Base-by-base conservation (phyloP, 108 stramenopile species). In the Fistulifera solaris region DNA sequence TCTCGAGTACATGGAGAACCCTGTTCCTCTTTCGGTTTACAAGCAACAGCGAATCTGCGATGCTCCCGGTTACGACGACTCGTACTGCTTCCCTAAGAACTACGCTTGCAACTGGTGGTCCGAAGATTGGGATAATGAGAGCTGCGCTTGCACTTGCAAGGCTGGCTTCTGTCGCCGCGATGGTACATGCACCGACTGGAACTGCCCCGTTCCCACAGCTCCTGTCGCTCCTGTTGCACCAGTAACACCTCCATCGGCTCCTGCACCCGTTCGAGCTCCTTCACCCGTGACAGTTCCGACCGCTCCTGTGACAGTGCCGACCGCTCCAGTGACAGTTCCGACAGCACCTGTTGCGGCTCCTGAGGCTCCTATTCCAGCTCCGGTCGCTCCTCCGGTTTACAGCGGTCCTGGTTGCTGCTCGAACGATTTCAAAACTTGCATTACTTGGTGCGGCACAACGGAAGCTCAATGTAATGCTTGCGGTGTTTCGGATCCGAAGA, bases 371-470 rank as follows among this genome's bases (percentile, higher is more conserved):
- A 3, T 35, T 35, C 31, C 31, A 8, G 31, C 31, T 35, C 31
- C 31, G 8, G 31, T 35, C 31, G 31, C 31, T 6, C 31, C 31
- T 35, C n/a, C n/a, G n/a, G n/a, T n/a, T n/a, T 40, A 11, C 40
- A 40, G 40, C 40, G 44, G 44, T 45, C 44, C 17, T 21, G 44
- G 44, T 5, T 45, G 44, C 44, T 45, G 44, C 44, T 21, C 44
- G 19, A 45, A 45, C 21, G 44, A 45, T 45, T 45, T 45, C 44
- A 45, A 45, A 45, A 45, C 44, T 2, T 45, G 44, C 44, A 45
- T 45, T 22, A 45, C 17, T 45, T 45, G 44, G 44, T 45, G 44
- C 21, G 44, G 44, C 11, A 45, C 44, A 2, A 45, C 44, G 7
- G 21, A 45, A 11, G 3, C 31, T 35, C 31, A 35, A 8, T 35